phyloP scores from a whole-genome alignment of 768 basidiomycete genomes.

The Termitomyces bulborhizus region DNA sequence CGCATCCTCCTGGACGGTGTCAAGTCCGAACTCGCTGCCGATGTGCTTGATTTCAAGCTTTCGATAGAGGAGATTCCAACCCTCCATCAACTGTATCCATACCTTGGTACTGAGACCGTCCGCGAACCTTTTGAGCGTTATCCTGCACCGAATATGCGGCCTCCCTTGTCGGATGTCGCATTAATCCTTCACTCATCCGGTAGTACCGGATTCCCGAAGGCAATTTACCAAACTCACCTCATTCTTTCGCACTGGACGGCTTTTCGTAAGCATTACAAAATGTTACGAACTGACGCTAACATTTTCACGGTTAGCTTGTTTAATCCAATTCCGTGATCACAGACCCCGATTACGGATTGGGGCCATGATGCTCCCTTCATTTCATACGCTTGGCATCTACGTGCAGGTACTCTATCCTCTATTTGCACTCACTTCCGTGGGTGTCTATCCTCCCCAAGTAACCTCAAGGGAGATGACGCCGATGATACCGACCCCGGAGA shows the following conservation, averaged over 20 bases:
- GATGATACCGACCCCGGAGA: constrained; percentile 27
- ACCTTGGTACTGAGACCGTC: constrained; percentile 8
- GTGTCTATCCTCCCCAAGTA: constrained; percentile 23
- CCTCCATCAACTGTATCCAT: constrained; percentile 7
- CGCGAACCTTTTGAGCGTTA: constrained; percentile 11
- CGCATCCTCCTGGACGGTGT: constrained; percentile 17
- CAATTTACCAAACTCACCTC: constrained; percentile 23
- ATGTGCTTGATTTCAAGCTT: constrained; percentile 8
- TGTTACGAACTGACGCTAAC: neutral
- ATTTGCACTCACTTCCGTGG: constrained; percentile 12
- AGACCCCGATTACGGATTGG: constrained; percentile 10
- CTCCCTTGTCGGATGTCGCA: constrained; percentile 11
- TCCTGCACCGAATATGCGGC: constrained; percentile 1
- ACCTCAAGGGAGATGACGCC: constrained; percentile 17
- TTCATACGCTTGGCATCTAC: constrained; percentile 24
- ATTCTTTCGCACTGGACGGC: constrained; percentile 18
- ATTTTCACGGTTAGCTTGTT: neutral
- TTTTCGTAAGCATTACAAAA: constrained; percentile 16
- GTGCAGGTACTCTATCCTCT: constrained; percentile 20
- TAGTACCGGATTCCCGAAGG: constrained; percentile 32
- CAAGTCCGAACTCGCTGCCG: constrained; percentile 9
- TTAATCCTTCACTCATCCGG: constrained; percentile 32
- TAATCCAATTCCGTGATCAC: constrained; percentile 11
- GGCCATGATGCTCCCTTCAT: constrained; percentile 24
- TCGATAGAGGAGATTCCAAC: constrained; percentile 11